phyloP scores from a whole-genome alignment of 345 rosid genomes.

The Gossypium arboreum region DNA sequence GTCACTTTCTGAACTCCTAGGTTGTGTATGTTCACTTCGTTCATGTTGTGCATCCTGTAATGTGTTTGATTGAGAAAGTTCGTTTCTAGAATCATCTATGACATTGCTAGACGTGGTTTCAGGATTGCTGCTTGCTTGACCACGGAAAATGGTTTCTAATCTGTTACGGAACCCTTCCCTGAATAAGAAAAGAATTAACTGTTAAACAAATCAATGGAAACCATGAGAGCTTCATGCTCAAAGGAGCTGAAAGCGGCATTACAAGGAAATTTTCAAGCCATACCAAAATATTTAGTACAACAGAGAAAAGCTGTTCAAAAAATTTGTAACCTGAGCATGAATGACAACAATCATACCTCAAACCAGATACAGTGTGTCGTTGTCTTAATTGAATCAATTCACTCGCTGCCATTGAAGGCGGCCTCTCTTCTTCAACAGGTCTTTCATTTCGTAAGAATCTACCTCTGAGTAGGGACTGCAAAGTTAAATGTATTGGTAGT shows the following conservation, averaged over 20 bases:
- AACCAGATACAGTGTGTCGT: conserved; percentile 86
- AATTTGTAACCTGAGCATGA: neutral
- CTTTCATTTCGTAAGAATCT: conserved; percentile 92
- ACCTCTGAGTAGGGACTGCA: conserved; percentile 89
- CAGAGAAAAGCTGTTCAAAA: neutral
- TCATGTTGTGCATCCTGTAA: conserved; percentile 40
- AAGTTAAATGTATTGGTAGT: conserved; percentile 20
- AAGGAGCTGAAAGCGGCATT: neutral
- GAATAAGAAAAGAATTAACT: conserved; percentile 15
- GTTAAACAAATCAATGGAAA: conserved; percentile 7
- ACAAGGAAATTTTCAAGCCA: neutral
- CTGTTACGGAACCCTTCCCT: conserved; percentile 92
- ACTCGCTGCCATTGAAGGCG: conserved; percentile 71
- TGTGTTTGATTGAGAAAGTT: conserved; percentile 31
- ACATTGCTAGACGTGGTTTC: conserved; percentile 42
- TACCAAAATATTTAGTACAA: neutral
- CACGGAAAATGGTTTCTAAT: conserved; percentile 67
- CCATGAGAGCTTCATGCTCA: neutral
- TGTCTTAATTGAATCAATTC: conserved; percentile 89
- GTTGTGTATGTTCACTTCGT: conserved; percentile 37
- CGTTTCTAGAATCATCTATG: conserved; percentile 40
- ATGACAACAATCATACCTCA: conserved; percentile 49
- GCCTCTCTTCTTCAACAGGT: conserved; percentile 74
- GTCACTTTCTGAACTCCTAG: conserved; percentile 41
- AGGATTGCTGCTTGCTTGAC: conserved; percentile 53